phyloP scores from a whole-genome alignment of 306 rosid species.

The Myrica gale region DNA sequence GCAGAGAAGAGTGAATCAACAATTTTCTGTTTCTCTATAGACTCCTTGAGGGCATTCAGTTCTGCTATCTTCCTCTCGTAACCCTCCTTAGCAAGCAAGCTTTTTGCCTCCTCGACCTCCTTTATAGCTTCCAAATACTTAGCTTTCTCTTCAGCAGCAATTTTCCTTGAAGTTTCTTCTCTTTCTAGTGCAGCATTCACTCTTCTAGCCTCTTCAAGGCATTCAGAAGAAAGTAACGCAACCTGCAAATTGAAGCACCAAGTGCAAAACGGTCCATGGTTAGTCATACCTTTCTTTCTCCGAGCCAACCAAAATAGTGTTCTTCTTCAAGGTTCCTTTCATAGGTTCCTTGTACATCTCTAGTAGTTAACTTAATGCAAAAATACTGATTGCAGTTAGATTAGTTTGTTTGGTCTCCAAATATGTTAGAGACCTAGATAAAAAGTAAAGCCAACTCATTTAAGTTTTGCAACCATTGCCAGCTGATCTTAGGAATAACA shows the following conservation, averaged over 20 bases:
- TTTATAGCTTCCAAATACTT: slow-evolving; percentile 68
- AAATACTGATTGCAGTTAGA: slow-evolving; percentile 8
- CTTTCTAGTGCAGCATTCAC: slow-evolving; percentile 63
- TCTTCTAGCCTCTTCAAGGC: slow-evolving; percentile 66
- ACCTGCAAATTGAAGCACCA: slow-evolving; percentile 46
- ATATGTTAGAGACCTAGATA: neutral
- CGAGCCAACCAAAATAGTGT: slow-evolving; percentile 9
- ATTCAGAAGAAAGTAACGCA: slow-evolving; percentile 66
- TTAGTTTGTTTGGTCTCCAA: neutral
- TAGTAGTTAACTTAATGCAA: slow-evolving; percentile 16
- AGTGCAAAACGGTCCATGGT: slow-evolving; percentile 13
- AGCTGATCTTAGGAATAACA: slow-evolving; percentile 23
- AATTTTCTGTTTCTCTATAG: slow-evolving; percentile 62
- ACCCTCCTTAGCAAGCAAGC: slow-evolving; percentile 63
- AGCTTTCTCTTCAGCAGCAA: slow-evolving; percentile 77
- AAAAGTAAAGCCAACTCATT: slow-evolving; percentile 6
- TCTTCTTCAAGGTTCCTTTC: slow-evolving; percentile 23
- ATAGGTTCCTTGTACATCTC: slow-evolving; percentile 21
- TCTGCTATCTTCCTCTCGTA: slow-evolving; percentile 84
- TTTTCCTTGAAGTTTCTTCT: slow-evolving; percentile 61
- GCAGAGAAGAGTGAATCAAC: slow-evolving; percentile 62
- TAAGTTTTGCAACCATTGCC: neutral
- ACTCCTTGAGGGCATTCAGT: slow-evolving; percentile 63
- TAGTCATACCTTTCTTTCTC: slow-evolving; percentile 19
- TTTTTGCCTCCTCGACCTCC: slow-evolving; percentile 72